These are phyloP conservation scores for Massospora cicadina DNA, from an alignment of 371 early-diverging fungal genomes.

Conservation along the genomic window DNA sequence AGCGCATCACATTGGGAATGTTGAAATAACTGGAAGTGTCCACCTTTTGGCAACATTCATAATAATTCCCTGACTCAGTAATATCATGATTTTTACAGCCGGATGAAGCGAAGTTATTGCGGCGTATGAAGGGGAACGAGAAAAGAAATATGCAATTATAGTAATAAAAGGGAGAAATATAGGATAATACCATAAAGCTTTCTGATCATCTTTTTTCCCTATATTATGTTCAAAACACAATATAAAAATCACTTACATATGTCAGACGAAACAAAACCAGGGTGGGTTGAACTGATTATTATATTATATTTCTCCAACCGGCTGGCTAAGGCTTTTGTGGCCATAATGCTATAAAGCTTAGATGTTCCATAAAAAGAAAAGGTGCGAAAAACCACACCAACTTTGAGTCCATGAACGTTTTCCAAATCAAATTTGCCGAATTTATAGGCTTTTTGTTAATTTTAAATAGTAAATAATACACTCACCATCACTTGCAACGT, in stretches of 20 bases:
- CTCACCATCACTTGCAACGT: constrained; percentile 1
- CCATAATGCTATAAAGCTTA: constrained; percentile 45
- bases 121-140: neutral
- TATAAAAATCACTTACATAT: neutral
- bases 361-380: constrained; percentile 11
- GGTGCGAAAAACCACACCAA: constrained; percentile 20
- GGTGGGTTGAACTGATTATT: constrained; percentile 41
- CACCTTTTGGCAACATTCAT: neutral
- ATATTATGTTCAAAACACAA: neutral
- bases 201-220: neutral
- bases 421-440: constrained; percentile 1
- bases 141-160: neutral
- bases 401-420: constrained; percentile 14
- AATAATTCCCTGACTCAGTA: neutral
- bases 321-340: constrained; percentile 28
- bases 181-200: neutral
- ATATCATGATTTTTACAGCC: neutral
- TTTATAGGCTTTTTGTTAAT: neutral
- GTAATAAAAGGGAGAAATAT: neutral
- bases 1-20: neutral
- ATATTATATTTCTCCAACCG: constrained; percentile 23
- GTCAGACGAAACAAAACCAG: constrained; percentile 23
- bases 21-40: neutral
- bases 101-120: neutral
- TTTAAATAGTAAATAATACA: neutral